Percentiles rank a stretch among this genome's conserved stretches.
Conservation (phyloP, 768 basidiomycete genomes). For the Suillus cothurnatus region DNA sequence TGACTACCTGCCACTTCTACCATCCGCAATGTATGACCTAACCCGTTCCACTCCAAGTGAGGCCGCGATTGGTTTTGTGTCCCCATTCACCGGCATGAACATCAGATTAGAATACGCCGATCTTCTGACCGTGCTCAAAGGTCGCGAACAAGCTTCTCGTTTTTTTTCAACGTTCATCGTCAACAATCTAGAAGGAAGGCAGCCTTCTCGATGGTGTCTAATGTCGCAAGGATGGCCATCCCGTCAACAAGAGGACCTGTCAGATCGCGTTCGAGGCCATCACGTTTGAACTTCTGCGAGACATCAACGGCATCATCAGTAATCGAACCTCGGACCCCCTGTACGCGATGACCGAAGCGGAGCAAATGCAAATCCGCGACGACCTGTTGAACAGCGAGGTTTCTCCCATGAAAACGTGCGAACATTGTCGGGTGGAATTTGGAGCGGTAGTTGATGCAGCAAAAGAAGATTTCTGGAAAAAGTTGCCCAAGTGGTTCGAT, state of each 20-base stretch:
- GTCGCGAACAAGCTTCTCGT: slow-evolving; percentile 71
- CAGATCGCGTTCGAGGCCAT: slow-evolving; percentile 74
- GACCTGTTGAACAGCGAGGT: slow-evolving; percentile 44
- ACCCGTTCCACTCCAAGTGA: slow-evolving; percentile 68
- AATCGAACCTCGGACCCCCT: slow-evolving; percentile 71
- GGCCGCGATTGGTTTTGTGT: slow-evolving; percentile 53
- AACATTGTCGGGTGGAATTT: slow-evolving; percentile 65
- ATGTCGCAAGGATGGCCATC: slow-evolving; percentile 48
- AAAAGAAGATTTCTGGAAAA: slow-evolving; percentile 66
- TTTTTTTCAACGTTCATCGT: slow-evolving; percentile 80
- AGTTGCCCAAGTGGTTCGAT: slow-evolving; percentile 67
- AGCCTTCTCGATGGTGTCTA: slow-evolving; percentile 50
- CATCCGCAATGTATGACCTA: slow-evolving; percentile 80
- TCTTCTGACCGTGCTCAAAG: slow-evolving; percentile 61
- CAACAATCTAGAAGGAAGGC: slow-evolving; percentile 69
- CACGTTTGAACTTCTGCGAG: slow-evolving; percentile 73
- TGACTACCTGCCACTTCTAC: slow-evolving; percentile 58
- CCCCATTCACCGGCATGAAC: slow-evolving; percentile 40
- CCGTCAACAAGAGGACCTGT: slow-evolving; percentile 53
- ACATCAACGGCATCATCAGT: slow-evolving; percentile 67
- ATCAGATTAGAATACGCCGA: slow-evolving; percentile 48
- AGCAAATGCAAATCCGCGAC: slow-evolving; percentile 64
- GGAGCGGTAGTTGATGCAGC: slow-evolving; percentile 57
- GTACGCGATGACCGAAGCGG: slow-evolving; percentile 67
- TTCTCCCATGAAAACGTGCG: slow-evolving; percentile 59